Evolutionary conservation across 768 basidiomycete genomes (phyloP).

Genomic region (Russula emetica): DNA sequence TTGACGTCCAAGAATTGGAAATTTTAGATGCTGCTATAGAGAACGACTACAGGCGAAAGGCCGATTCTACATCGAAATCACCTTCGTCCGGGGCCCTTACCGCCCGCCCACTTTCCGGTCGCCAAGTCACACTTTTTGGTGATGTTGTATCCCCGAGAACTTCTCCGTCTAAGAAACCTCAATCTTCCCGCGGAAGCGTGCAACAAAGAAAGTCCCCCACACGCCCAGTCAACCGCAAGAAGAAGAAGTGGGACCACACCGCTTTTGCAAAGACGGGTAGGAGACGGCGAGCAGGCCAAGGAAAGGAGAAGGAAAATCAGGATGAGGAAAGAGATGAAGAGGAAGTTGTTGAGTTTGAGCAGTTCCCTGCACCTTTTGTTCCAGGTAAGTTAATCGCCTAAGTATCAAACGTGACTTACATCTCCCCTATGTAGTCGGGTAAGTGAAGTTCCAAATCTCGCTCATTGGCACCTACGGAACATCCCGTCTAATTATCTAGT

Average conservation of each 20-base stretch:
- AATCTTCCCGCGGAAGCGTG: not conserved
- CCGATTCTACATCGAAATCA: conserved; percentile 41
- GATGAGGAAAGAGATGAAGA: conserved; percentile 43
- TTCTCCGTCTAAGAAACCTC: conserved; percentile 32
- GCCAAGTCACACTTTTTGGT: conserved; percentile 68
- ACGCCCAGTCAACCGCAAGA: conserved; percentile 53
- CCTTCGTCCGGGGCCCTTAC: conserved; percentile 19
- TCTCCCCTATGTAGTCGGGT: conserved; percentile 19
- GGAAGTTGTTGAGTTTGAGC: conserved; percentile 43
- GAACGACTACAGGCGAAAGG: conserved; percentile 43
- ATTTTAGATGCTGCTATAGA: conserved; percentile 51
- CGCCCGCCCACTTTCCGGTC: conserved; percentile 35
- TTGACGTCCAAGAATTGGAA: conserved; percentile 52
- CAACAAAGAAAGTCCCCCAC: conserved; percentile 19
- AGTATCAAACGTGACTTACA: conserved; percentile 2
- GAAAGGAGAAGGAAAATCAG: conserved; percentile 52
- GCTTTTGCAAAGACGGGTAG: conserved; percentile 75
- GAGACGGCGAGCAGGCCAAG: conserved; percentile 46
- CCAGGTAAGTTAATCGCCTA: conserved; percentile 42
- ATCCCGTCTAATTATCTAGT: conserved; percentile 4
- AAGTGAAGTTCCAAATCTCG: conserved; percentile 7
- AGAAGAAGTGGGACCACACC: conserved; percentile 90
- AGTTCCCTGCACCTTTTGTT: conserved; percentile 78
- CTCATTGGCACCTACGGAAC: not conserved
- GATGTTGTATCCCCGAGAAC: conserved; percentile 41